A percentile compares a stretch with the other conserved stretches of the same genome.
phyloP scores from a whole-genome alignment of 2,329 filamentous ascomycete species.

The Aspergillus floridensis region DNA sequence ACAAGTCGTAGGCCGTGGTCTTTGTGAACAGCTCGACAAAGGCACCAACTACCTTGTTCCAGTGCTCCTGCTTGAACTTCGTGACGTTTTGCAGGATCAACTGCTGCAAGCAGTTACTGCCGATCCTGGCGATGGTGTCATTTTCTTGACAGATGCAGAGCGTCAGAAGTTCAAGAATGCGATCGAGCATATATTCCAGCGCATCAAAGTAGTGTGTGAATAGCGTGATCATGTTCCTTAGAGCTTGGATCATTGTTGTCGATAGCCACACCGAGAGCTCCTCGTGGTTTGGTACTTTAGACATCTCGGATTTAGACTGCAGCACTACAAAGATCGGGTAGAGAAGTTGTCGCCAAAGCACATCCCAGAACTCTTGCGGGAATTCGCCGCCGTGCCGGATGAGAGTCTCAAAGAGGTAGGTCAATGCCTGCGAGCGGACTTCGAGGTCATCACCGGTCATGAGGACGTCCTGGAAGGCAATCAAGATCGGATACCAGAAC shows the following conservation, averaged over 20 bases:
- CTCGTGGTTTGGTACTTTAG: constrained; percentile 90
- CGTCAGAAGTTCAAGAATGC: constrained; percentile 91
- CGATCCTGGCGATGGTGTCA: constrained; percentile 95
- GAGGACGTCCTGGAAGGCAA: constrained; percentile 96
- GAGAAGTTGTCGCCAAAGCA: constrained; percentile 91
- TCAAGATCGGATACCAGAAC: constrained; percentile 97
- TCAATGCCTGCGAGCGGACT: constrained; percentile 80
- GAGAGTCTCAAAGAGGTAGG: constrained; percentile 94
- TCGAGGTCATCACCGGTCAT: constrained; percentile 99
- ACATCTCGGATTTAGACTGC: constrained; percentile 93
- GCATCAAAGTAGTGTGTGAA: constrained; percentile 98
- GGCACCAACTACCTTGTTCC: constrained; percentile 89
- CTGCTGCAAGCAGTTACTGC: constrained; percentile 96
- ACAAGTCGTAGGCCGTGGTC: constrained; percentile 92
- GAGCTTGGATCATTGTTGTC: constrained; percentile 97
- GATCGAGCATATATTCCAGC: constrained; percentile 94
- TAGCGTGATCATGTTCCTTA: constrained; percentile 96
- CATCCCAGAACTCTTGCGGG: constrained; percentile 95
- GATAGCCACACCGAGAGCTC: constrained; percentile 98
- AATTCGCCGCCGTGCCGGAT: constrained; percentile 89
- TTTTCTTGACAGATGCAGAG: constrained; percentile 99
- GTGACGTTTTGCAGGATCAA: constrained; percentile 93
- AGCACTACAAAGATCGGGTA: constrained; percentile 99
- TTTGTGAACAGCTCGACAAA: constrained; percentile 95
- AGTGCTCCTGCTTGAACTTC: constrained; percentile 84